Conservation (phyloP, 1,284 basidiomycete genomes). For the Afroboletus lepidellus region DNA sequence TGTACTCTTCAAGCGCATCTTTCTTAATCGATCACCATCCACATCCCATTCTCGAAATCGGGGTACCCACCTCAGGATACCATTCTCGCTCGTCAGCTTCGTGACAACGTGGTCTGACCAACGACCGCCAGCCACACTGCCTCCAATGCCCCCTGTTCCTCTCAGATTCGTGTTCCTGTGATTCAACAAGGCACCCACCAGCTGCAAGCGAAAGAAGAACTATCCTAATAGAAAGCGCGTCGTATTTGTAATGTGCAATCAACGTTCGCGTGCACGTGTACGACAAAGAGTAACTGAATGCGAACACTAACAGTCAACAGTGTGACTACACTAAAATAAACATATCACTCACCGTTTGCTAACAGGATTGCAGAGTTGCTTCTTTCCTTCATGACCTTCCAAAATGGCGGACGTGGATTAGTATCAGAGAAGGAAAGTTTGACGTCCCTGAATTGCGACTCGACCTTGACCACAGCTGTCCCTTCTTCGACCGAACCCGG, state of each 20-base stretch:
- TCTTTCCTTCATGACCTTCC: constrained; percentile 52
- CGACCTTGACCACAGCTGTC: constrained; percentile 6
- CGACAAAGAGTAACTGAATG: constrained; percentile 64
- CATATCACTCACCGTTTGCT: constrained; percentile 59
- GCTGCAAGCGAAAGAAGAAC: constrained; percentile 73
- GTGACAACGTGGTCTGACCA: constrained; percentile 70
- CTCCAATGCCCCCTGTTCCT: constrained; percentile 56
- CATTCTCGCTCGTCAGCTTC: constrained; percentile 55
- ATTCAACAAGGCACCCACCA: constrained; percentile 41
- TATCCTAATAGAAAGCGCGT: constrained; percentile 71
- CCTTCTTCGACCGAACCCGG: constrained; percentile 19
- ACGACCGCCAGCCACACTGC: constrained; percentile 73
- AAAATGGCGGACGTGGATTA: constrained; percentile 67
- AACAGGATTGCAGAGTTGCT: constrained; percentile 70
- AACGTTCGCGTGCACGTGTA: constrained; percentile 77
- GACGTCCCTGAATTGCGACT: constrained; percentile 36
- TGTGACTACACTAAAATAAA: neutral
- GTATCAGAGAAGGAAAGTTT: constrained; percentile 67
- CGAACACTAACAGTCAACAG: constrained; percentile 52
- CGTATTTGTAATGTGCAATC: constrained; percentile 61
- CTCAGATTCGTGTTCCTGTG: constrained; percentile 4
- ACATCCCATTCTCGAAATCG: neutral
- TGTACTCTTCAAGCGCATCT: constrained; percentile 76
- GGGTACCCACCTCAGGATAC: constrained; percentile 61
- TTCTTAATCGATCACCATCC: constrained; percentile 1